Conservation (phyloP, 1,284 basidiomycete genomes). For the Cutaneotrichosporon daszewskae region DNA sequence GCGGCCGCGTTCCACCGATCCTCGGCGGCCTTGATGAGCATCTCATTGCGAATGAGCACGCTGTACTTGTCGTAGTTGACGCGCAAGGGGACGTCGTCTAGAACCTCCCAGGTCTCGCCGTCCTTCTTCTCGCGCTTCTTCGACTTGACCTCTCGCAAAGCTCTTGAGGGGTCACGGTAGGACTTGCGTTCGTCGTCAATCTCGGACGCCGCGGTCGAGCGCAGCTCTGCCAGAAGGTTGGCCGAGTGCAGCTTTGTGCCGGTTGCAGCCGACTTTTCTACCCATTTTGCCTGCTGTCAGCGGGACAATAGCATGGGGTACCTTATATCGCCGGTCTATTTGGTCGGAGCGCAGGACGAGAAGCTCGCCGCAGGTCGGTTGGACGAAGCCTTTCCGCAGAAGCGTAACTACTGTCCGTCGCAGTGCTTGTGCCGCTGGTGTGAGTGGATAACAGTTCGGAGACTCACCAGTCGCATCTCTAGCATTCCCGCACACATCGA, state of each 20-base stretch:
- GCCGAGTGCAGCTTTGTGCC: constrained; percentile 43
- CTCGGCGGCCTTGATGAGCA: constrained; percentile 66
- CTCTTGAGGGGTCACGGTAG: constrained; percentile 27
- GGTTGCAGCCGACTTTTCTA: constrained; percentile 17
- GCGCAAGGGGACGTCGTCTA: constrained; percentile 27
- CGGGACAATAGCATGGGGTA: constrained; percentile 6
- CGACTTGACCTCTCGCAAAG: constrained; percentile 21
- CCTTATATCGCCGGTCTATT: constrained; percentile 24
- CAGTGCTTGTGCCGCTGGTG: neutral
- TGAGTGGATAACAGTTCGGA: neutral
- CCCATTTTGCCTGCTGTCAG: constrained; percentile 21
- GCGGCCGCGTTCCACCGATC: constrained; percentile 73
- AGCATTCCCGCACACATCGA: constrained; percentile 13
- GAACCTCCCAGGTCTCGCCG: constrained; percentile 4
- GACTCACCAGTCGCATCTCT: constrained; percentile 7
- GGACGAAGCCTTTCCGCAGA: constrained; percentile 25
- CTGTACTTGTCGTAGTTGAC: constrained; percentile 86
- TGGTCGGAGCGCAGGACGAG: constrained; percentile 30
- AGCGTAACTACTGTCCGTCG: constrained; percentile 11
- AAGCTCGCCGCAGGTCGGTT: constrained; percentile 28
- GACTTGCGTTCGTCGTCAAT: constrained; percentile 27
- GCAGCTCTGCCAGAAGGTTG: constrained; percentile 37
- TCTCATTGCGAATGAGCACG: constrained; percentile 77
- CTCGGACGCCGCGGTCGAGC: constrained; percentile 4
- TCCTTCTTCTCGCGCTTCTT: constrained; percentile 5